Evolutionary conservation across 345 rosid species (phyloP), one percentile per base, ranked within the genome.

Genomic region (Raphanus sativus): DNA sequence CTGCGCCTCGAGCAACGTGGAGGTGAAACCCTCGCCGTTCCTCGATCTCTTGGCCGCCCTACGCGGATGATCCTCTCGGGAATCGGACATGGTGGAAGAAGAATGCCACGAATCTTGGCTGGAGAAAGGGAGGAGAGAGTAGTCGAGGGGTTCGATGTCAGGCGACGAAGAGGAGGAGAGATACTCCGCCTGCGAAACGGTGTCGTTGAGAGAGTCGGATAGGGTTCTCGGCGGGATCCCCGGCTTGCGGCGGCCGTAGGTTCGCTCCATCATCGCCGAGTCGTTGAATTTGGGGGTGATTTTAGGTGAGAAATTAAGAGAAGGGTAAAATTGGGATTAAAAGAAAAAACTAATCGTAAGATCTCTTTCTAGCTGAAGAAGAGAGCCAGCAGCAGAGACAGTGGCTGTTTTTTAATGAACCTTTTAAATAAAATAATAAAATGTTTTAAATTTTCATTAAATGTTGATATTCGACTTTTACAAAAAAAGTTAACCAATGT

Each of bases 1-100:
- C 88, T 93, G 99, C 5, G 98, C 89, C 86, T 96, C 98, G 86
- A 93, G 91, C 81, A 96, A 80, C 66, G 98, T 91, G 42, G 98
- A 83, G 42, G 90, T 87, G 13, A 81, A 68, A 32, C 84, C 60
- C 24, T 83, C 85, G 9, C 78, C 81, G 67, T 67, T 85, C 89
- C 61, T 82, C 87, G 79, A 80, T 89, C 84, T 85, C 85, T 92
- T 94, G 21, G 85, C 81, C 84, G 24, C 0, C 40, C 54, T 38
- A 83, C 91, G 79, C 70, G 73, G 65, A 55, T 63, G 70, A 66
- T 77, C 81, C 6, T 73, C 75, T 6, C 72, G 75, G 40, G 40
- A 83, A 33, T 21, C 56, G 2, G 80, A 72, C 33, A 77, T 62
- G 3, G 66, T 62, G 3, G 66, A 56, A 25, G 81, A 75, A 70